Conservation (phyloP, 331 rosid genomes). For the Rosa hybrid region DNA sequence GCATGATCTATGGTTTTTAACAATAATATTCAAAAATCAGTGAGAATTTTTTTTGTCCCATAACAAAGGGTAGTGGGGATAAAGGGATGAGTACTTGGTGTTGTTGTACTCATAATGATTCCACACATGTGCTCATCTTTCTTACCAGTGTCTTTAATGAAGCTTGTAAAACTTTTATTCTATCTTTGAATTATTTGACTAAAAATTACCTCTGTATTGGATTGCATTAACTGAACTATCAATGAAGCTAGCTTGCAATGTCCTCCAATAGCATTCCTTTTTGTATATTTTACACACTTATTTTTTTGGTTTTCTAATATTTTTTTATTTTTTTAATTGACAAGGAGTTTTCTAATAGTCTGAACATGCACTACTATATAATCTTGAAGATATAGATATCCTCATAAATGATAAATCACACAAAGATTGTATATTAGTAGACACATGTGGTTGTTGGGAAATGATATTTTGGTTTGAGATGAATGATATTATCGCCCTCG, state of each 20-base stretch:
- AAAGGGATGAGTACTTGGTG: not conserved
- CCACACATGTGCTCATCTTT: not conserved
- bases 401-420: not conserved
- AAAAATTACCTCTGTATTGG: too few relatives aligned
- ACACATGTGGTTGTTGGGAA: not conserved
- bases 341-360: too few relatives aligned
- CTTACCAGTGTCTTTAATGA: not conserved
- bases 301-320: too few relatives aligned
- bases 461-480: too few relatives aligned
- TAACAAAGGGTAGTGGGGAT: not conserved
- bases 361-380: not conserved
- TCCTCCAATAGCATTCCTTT: not conserved
- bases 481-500: too few relatives aligned
- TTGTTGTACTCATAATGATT: not conserved
- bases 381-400: not conserved
- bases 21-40: not conserved
- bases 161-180: not conserved
- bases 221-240: too few relatives aligned
- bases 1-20: too few relatives aligned
- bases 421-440: not conserved
- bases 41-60: not conserved
- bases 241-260: slow-evolving; percentile 11
- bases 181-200: not conserved
- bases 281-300: too few relatives aligned
- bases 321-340: too few relatives aligned